These are phyloP conservation scores for Coccomyxa sp. DNA, from an alignment of 139 green algal species.

Conservation along the genomic window DNA sequence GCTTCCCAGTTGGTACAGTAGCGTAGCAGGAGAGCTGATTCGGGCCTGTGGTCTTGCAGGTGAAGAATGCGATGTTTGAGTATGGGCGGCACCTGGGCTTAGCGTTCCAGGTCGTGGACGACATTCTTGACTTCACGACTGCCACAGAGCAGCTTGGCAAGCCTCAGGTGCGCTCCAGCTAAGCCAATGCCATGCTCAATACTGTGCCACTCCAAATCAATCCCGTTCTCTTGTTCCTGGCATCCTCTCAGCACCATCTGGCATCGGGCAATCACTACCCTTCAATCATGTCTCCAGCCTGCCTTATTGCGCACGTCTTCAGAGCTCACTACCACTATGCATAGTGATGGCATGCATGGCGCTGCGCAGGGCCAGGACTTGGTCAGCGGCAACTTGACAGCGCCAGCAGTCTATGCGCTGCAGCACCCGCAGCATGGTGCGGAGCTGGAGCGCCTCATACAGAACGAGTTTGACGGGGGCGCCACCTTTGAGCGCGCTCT, in stretches of 20 bases:
- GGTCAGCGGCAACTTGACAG: conserved; percentile 94
- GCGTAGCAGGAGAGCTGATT: no score
- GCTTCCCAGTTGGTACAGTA: no score
- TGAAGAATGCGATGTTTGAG: conserved; percentile 90
- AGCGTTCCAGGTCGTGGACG: conserved; percentile 97
- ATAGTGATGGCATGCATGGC: no score
- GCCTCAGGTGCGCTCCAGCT: conserved; percentile 58
- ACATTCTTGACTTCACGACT: conserved; percentile 99
- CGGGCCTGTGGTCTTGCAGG: conserved; percentile 1
- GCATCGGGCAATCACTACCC: no score
- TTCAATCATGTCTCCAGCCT: no score
- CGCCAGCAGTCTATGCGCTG: conserved; percentile 90
- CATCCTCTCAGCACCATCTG: no score
- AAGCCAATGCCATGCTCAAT: no score
- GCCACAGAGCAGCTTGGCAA: conserved; percentile 92
- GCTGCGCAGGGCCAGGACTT: conserved; percentile 89
- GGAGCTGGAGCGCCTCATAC: conserved; percentile 76
- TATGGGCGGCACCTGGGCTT: conserved; percentile 97
- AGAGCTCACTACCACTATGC: no score
- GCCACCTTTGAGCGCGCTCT: conserved; percentile 76
- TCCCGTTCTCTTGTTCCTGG: no score
- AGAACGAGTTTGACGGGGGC: conserved; percentile 77
- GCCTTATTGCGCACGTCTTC: no score
- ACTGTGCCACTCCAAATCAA: no score
- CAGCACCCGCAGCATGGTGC: conserved; percentile 12